Evolutionary conservation across 2,329 filamentous ascomycete genomes (phyloP).

Genomic region (Epichloe baconii): DNA sequence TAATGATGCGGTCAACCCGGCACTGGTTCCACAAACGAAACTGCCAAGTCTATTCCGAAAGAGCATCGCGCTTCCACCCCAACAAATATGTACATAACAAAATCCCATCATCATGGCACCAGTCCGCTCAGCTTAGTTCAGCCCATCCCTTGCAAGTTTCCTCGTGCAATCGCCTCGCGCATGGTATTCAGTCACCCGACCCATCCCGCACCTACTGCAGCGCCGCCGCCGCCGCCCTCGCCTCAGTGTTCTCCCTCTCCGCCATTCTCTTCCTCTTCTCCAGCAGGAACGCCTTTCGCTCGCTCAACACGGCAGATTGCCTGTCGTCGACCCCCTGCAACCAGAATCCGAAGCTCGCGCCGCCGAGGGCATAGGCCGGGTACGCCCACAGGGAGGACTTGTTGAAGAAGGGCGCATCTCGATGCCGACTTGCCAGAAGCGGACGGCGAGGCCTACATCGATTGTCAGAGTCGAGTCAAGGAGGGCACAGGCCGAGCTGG

Average conservation of each 20-base stretch:
- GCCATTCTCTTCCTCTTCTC: conserved; percentile 73
- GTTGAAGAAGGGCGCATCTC: conserved; percentile 92
- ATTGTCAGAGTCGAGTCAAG: not conserved
- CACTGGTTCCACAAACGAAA: not conserved
- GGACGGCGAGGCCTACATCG: conserved; percentile 66
- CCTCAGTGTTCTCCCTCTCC: conserved; percentile 20
- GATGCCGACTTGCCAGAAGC: conserved; percentile 94
- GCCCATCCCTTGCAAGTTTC: not conserved
- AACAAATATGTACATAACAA: not conserved
- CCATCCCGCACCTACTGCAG: not conserved
- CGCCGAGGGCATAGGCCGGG: conserved; percentile 73
- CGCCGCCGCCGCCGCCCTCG: not conserved
- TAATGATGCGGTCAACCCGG: too few species aligned
- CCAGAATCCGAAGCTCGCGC: conserved; percentile 95
- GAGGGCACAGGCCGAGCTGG: too few species aligned
- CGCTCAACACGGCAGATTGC: conserved; percentile 63
- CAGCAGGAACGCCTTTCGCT: conserved; percentile 67
- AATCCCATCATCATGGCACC: not conserved
- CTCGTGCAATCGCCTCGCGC: not conserved
- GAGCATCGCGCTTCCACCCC: too few species aligned
- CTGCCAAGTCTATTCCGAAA: not conserved
- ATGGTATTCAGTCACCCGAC: not conserved
- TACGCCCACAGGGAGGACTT: conserved; percentile 78
- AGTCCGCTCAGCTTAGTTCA: not conserved
- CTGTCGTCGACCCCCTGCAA: conserved; percentile 77